Conservation (phyloP, 2,329 filamentous ascomycete genomes). For the Pezicula carpinea region DNA sequence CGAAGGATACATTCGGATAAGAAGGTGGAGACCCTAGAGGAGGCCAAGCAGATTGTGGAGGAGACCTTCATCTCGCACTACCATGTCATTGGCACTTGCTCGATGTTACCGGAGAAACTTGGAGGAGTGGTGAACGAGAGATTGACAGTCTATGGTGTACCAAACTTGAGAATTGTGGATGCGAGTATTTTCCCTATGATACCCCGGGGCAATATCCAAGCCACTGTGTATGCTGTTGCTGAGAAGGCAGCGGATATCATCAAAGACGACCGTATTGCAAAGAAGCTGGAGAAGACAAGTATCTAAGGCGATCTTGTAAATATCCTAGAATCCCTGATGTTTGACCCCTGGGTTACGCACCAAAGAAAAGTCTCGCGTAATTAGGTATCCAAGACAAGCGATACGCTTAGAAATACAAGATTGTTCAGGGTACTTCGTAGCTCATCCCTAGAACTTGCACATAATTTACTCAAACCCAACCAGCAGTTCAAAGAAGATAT, state of each 20-base stretch:
- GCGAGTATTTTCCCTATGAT: slow-evolving; percentile 12
- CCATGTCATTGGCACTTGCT: slow-evolving; percentile 14
- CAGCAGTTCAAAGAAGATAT: too few relatives aligned
- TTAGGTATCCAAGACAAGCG: too few relatives aligned
- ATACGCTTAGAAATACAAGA: too few relatives aligned
- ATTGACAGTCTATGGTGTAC: slow-evolving; percentile 17
- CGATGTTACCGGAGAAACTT: slow-evolving; percentile 15
- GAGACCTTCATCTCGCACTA: slow-evolving; percentile 7
- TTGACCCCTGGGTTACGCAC: too few relatives aligned
- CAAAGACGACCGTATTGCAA: not conserved
- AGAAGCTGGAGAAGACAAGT: not conserved
- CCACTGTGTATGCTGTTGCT: slow-evolving; percentile 9
- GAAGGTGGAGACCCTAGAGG: slow-evolving; percentile 6
- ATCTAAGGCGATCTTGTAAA: not conserved
- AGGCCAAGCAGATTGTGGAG: slow-evolving; percentile 8
- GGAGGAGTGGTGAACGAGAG: slow-evolving; percentile 16
- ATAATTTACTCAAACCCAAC: too few relatives aligned
- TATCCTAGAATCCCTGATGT: too few relatives aligned
- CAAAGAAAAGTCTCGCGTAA: too few relatives aligned
- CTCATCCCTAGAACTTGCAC: too few relatives aligned
- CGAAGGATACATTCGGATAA: not conserved
- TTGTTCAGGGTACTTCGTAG: too few relatives aligned
- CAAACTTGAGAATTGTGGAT: slow-evolving; percentile 12
- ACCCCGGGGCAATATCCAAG: slow-evolving; percentile 7
- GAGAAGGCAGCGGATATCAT: slow-evolving; percentile 2